These are phyloP conservation scores for Pyrenophora teres DNA, from an alignment of 2,329 filamentous ascomycete species.

Conservation along the genomic window DNA sequence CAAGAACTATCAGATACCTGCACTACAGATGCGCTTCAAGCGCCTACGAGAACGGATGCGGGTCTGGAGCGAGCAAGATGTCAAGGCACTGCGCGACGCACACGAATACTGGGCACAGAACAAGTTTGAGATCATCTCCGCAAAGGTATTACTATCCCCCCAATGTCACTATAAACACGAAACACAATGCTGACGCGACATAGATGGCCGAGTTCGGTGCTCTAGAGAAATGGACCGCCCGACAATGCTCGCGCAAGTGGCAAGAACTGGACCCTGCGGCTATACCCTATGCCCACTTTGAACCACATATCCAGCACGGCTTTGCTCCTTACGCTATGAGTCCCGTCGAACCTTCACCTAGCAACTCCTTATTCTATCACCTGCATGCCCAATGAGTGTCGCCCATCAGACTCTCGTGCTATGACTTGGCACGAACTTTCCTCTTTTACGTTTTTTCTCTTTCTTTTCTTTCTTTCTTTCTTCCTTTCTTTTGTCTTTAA, in stretches of 20 bases:
- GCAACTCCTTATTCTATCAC: constrained; percentile 34
- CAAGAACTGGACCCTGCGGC: constrained; percentile 50
- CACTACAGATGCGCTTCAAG: constrained; percentile 61
- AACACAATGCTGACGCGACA: constrained; percentile 11
- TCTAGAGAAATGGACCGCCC: constrained; percentile 57
- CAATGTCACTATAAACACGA: not conserved
- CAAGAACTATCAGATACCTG: constrained; percentile 57
- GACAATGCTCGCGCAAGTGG: constrained; percentile 58
- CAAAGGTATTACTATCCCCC: constrained; percentile 48
- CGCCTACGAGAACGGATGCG: constrained; percentile 57
- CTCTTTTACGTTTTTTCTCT: not conserved
- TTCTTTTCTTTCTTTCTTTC: not conserved
- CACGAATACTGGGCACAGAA: constrained; percentile 59
- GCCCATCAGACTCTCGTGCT: not conserved
- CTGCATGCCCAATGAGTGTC: constrained; percentile 27
- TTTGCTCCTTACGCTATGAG: constrained; percentile 46
- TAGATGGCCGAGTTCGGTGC: constrained; percentile 59
- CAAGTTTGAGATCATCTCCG: constrained; percentile 60
- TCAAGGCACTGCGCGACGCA: constrained; percentile 55
- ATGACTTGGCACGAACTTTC: not conserved
- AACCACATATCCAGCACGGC: constrained; percentile 37
- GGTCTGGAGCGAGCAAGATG: constrained; percentile 57
- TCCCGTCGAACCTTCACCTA: constrained; percentile 37
- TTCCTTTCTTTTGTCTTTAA: not conserved
- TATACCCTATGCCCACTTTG: constrained; percentile 41